Percentiles rank a stretch among this genome's conserved stretches.
phyloP scores from a whole-genome alignment of 768 basidiomycete species.

The Brasilioporus rufonigricans region DNA sequence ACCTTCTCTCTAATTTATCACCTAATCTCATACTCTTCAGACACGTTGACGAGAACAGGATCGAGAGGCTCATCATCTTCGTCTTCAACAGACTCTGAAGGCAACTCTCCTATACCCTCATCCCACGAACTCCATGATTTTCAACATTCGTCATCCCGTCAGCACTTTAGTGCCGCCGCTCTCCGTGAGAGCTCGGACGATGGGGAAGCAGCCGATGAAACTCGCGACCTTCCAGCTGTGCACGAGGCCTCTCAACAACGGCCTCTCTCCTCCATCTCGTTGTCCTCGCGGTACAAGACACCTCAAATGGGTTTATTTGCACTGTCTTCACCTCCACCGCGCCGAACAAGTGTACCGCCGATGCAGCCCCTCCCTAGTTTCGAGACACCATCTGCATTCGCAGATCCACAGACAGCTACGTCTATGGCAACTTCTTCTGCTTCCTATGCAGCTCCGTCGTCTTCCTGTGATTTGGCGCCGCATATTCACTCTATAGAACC shows the following conservation, averaged over 20 bases:
- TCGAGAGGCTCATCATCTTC: constrained; percentile 64
- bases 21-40: constrained; percentile 15
- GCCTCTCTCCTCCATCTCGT: constrained; percentile 61
- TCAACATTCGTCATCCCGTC: constrained; percentile 9
- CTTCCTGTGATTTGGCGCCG: constrained; percentile 39
- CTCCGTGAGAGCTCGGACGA: constrained; percentile 44
- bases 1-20: neutral
- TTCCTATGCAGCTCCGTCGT: constrained; percentile 37
- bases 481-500: constrained; percentile 37
- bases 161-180: constrained; percentile 20
- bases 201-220: constrained; percentile 47
- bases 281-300: constrained; percentile 79
- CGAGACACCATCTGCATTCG: constrained; percentile 74
- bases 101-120: constrained; percentile 20
- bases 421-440: constrained; percentile 38
- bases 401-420: constrained; percentile 39
- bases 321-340: constrained; percentile 52
- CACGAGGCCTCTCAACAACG: constrained; percentile 45
- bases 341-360: constrained; percentile 46
- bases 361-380: constrained; percentile 72
- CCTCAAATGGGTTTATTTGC: constrained; percentile 64
- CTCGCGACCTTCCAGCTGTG: constrained; percentile 39
- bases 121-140: constrained; percentile 15
- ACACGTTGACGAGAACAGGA: constrained; percentile 38
- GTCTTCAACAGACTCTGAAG: constrained; percentile 56